Evolutionary conservation across 2,329 filamentous ascomycete species (phyloP), one percentile per base, ranked within the genome.

Genomic region (Fusarium nematophilum): DNA sequence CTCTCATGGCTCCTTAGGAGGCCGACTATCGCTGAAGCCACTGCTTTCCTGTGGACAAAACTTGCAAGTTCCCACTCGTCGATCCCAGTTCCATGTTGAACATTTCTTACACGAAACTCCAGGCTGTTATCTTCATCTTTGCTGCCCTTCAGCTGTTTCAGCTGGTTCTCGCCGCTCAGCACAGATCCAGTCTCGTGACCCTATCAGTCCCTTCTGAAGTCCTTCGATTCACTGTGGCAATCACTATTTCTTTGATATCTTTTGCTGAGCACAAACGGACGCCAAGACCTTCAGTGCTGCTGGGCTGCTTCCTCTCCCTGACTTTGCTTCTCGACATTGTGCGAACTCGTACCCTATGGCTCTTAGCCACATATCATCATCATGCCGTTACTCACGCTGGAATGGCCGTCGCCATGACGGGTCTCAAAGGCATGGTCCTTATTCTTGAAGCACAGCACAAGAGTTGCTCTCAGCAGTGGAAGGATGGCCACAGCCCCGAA

Each of bases 401-500:
- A 21, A 13, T 53, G 5, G 27, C 15, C 8, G 11, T 40, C 1
- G 2, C 34, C 9, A 38, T 14, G 11, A 34, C 34, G 6, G 14
- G 15, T 7, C 17, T 46, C 10, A 53, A 53, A 46, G n/a, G 26
- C 2, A 13, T 40, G 4, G 15, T 53, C 5, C 42, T 53, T 13
- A 3, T 34, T 3, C 23, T 53, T 8, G 49, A 53, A 40, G 40
- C 34, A n/a, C 40, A 53, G 9, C 34, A 39, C 14, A 53, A 53
- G 34, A 29, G 6, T 0, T 15, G 5, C 9, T 6, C 33, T 3
- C 11, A 34, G 9, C 8, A 33, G 5, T 53, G 49, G 49, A 10
- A 46, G 27, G 42, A 34, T 1, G 17, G 11, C 2, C 49, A 53
- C 26, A 57, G 54, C 44, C 75, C 49, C 27, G 75, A 59, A 53